Evolutionary conservation across 163 green algal genomes (phyloP), one percentile per base, ranked within the genome.

Genomic region (Scenedesmus sp.): DNA sequence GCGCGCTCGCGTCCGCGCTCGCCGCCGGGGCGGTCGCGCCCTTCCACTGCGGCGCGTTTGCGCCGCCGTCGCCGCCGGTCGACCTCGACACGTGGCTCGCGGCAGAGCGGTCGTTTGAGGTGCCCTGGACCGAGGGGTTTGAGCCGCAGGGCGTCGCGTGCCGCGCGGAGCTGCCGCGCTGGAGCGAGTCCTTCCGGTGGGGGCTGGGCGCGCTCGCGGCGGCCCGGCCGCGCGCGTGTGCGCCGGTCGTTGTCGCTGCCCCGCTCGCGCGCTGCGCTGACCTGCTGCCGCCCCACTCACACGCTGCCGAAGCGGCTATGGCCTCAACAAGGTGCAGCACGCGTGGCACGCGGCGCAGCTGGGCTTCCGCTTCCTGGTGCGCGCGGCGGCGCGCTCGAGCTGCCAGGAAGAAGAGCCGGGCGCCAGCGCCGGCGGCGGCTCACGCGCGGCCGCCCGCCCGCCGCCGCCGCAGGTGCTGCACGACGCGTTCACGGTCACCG

Each of bases 241-340:
- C n/a, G n/a, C n/a, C n/a, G 7, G 28, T 64, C n/a, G 56, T 28
- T 9, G 56, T 13, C 15, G 33, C 54, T 3, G 31, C 17, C 1
- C 60, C 70, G 60, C 50, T 83, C 10, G 74, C 80, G 9, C 15
- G 22, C 5, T 86, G 77, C 63, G 58, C 70, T 50, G 81, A 86
- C 58, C 62, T 56, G 24, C 83, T 85, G n/a, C n/a, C 44, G n/a
- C n/a, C n/a, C n/a, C n/a, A n/a, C n/a, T n/a, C n/a, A n/a, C n/a
- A n/a, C n/a, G n/a, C n/a, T n/a, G n/a, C n/a, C n/a, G n/a, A n/a
- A 70, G 80, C 28, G 85, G 85, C 11, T 88, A 88, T 53, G 80
- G 83, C 1, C 83, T 88, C 10, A 90, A 90, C 67, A 90, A 88
- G 75, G 83, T 88, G 34, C 83, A 90, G 77, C 80, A 86, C 36